Evolutionary conservation across 495 filamentous ascomycete species (phyloP).

Genomic region (Apodospora peruviana): DNA sequence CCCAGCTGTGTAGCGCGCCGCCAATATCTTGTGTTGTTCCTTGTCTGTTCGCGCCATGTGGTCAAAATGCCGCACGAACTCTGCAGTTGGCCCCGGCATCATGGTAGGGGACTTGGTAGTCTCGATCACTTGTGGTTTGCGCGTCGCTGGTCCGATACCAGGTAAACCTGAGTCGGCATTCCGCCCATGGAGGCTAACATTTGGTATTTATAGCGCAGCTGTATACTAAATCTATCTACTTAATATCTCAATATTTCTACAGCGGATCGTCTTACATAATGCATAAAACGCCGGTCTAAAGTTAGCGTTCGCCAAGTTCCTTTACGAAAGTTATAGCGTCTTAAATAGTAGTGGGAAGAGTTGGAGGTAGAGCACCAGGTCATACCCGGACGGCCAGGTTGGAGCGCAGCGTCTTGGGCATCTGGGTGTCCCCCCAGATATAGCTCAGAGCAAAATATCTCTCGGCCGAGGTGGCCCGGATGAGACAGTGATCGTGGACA

Average conservation of each 20-base stretch:
- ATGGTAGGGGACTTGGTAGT: background rate
- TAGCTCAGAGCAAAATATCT: conserved; percentile 11
- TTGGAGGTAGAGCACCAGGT: background rate
- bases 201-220: background rate
- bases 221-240: background rate
- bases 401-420: background rate
- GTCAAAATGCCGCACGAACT: background rate
- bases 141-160: background rate
- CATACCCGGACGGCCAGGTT: background rate
- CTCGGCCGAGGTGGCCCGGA: background rate
- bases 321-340: conserved; percentile 19
- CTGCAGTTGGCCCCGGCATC: background rate
- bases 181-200: background rate
- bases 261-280: conserved; percentile 29
- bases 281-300: conserved; percentile 35
- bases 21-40: background rate
- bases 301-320: conserved; percentile 22
- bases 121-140: background rate
- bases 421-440: conserved; percentile 4
- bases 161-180: background rate
- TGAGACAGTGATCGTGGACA: conserved; percentile 2
- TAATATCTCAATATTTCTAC: background rate
- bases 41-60: background rate
- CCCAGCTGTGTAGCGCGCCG: background rate
- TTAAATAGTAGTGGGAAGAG: conserved; percentile 17